Conservation (phyloP, 2,329 filamentous ascomycete genomes). For the Calonectria hongkongensis region DNA sequence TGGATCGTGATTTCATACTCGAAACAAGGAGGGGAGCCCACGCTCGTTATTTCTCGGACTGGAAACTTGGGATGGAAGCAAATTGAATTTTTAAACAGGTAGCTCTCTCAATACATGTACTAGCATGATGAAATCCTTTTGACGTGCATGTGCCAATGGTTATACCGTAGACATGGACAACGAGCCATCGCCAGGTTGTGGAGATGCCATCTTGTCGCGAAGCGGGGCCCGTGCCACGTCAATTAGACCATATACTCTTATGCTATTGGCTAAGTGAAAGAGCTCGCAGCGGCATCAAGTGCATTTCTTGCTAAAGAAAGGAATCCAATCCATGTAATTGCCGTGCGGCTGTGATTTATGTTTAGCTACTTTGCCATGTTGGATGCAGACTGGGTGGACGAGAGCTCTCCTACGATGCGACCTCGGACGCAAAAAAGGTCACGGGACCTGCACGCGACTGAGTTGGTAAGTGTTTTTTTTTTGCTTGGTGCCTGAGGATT, state of each 20-base stretch:
- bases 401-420: constrained; percentile 34
- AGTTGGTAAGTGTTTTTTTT: neutral
- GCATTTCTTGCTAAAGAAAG: neutral
- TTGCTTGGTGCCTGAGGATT: constrained; percentile 40
- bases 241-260: neutral
- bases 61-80: constrained; percentile 50
- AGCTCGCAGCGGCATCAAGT: constrained; percentile 26
- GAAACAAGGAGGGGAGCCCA: constrained; percentile 48
- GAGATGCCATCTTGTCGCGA: neutral
- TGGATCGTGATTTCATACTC: constrained; percentile 43
- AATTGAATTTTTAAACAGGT: constrained; percentile 45
- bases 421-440: constrained; percentile 37
- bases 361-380: constrained; percentile 2
- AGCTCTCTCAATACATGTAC: constrained; percentile 38
- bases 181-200: neutral
- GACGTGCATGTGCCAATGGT: neutral
- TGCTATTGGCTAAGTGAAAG: constrained; percentile 23
- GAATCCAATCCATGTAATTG: neutral
- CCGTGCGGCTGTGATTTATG: neutral
- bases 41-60: constrained; percentile 53
- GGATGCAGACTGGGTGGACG: constrained; percentile 23
- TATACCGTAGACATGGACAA: neutral
- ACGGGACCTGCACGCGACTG: constrained; percentile 44
- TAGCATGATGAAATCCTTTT: constrained; percentile 28
- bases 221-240: constrained; percentile 33